Percentiles rank a stretch among this genome's conserved stretches.
Evolutionary conservation across 768 basidiomycete species (phyloP).

Genomic region (Strobilomyces echinocephalus): DNA sequence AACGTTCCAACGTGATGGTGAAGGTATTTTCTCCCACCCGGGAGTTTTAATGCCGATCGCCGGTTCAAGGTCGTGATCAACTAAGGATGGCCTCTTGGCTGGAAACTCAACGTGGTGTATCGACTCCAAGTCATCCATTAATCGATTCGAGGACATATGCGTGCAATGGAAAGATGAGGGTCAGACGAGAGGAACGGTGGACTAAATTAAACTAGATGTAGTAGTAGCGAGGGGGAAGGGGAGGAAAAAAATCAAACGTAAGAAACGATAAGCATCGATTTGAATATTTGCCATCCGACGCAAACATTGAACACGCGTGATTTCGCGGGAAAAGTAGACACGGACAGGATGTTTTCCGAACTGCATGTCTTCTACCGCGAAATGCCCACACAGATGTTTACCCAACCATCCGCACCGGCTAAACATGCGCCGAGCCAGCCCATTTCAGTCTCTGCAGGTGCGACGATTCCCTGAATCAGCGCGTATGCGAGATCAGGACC

Average conservation of each 20-base stretch:
- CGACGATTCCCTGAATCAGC: slow-evolving; percentile 77
- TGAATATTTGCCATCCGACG: background rate
- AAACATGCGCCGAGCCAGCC: slow-evolving; percentile 93
- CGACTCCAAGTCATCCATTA: slow-evolving; percentile 12
- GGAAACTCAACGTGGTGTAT: slow-evolving; percentile 3
- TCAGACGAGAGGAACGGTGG: background rate
- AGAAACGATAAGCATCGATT: background rate
- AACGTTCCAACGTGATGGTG: background rate
- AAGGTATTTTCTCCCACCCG: background rate
- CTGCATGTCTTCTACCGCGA: slow-evolving; percentile 20
- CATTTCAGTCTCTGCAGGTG: slow-evolving; percentile 84
- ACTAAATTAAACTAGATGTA: slow-evolving; percentile 6
- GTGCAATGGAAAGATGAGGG: background rate
- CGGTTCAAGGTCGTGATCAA: background rate
- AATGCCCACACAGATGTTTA: slow-evolving; percentile 80
- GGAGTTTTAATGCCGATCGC: background rate
- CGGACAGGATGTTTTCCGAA: background rate
- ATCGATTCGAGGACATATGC: slow-evolving; percentile 9
- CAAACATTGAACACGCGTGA: background rate
- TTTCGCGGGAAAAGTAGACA: background rate
- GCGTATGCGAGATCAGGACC: slow-evolving; percentile 63
- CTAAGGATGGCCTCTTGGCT: background rate
- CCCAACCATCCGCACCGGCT: slow-evolving; percentile 93
- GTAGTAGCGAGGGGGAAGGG: background rate
- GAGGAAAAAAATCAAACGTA: background rate